A percentile compares a stretch with the other conserved stretches of the same genome.
Evolutionary conservation across 441 rosid species (phyloP).

Genomic region (Pelargonium australe): DNA sequence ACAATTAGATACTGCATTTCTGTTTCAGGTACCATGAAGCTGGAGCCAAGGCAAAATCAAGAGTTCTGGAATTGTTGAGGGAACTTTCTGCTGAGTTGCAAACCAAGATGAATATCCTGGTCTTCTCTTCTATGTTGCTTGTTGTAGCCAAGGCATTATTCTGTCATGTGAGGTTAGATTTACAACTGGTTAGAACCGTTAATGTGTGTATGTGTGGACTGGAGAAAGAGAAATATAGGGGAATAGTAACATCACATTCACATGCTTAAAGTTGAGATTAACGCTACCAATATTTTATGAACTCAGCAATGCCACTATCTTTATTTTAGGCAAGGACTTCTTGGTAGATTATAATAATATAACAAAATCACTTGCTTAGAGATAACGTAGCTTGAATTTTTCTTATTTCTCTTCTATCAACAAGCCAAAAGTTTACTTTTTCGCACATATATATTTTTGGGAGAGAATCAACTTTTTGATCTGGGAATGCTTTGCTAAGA

Average conservation of each 20-base stretch:
- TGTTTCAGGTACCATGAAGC: slow-evolving; percentile 82
- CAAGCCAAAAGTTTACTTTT: neutral
- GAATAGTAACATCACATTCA: too few species aligned
- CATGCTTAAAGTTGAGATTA: neutral
- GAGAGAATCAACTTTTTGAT: neutral
- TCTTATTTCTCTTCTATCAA: neutral
- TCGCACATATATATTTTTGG: neutral
- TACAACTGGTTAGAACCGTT: neutral
- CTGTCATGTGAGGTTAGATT: slow-evolving; percentile 80
- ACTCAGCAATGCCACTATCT: neutral
- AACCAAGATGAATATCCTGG: slow-evolving; percentile 70
- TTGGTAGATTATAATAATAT: neutral
- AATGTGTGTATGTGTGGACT: too few species aligned
- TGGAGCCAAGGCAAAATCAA: slow-evolving; percentile 59
- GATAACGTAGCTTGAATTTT: slow-evolving; percentile 2
- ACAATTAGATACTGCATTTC: slow-evolving; percentile 2
- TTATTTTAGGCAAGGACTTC: neutral
- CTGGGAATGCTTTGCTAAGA: too few species aligned
- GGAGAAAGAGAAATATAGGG: too few species aligned
- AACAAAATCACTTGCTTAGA: neutral
- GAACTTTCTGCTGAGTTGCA: slow-evolving; percentile 81
- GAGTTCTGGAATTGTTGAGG: slow-evolving; percentile 74
- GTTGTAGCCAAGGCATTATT: slow-evolving; percentile 86
- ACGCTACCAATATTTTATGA: neutral
- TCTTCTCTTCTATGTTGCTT: slow-evolving; percentile 84